Conservation (phyloP, 176 grass and related monocot species). For the Cocos nucifera region DNA sequence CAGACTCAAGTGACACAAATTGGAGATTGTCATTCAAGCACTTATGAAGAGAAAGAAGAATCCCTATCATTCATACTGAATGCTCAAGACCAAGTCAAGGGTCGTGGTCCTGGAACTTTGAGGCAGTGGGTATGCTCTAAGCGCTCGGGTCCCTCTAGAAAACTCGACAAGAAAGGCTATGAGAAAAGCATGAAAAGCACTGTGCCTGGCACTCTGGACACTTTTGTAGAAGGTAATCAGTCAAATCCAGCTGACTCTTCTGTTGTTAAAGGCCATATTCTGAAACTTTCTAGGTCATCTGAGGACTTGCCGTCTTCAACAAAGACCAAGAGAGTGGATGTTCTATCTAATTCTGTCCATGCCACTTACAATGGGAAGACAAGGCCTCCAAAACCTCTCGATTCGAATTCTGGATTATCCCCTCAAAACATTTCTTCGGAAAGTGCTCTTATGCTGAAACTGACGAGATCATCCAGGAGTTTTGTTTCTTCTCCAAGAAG, state of each 20-base stretch:
- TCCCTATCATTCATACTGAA: neutral
- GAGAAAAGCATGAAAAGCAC: conserved; percentile 19
- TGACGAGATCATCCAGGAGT: conserved; percentile 33
- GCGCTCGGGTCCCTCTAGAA: conserved; percentile 44
- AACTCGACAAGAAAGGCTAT: conserved; percentile 31
- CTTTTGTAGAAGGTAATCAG: conserved; percentile 14
- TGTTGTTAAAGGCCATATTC: conserved; percentile 18
- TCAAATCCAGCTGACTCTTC: conserved; percentile 29
- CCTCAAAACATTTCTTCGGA: conserved; percentile 16
- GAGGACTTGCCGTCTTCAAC: conserved; percentile 31
- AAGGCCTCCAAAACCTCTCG: conserved; percentile 20
- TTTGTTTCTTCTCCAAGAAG: conserved; percentile 35
- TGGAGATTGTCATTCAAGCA: neutral
- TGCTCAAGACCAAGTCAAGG: conserved; percentile 1
- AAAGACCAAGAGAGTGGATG: conserved; percentile 18
- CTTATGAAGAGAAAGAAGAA: conserved; percentile 11
- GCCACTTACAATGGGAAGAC: conserved; percentile 19
- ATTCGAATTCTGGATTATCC: conserved; percentile 28
- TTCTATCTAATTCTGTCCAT: neutral
- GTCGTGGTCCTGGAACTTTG: conserved; percentile 23
- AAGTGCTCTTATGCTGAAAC: conserved; percentile 30
- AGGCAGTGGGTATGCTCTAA: conserved; percentile 57
- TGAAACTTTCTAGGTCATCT: conserved; percentile 32
- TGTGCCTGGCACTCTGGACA: conserved; percentile 10
- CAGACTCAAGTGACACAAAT: neutral